phyloP scores from a whole-genome alignment of 176 grass and related monocot species.

The Juncus effusus region DNA sequence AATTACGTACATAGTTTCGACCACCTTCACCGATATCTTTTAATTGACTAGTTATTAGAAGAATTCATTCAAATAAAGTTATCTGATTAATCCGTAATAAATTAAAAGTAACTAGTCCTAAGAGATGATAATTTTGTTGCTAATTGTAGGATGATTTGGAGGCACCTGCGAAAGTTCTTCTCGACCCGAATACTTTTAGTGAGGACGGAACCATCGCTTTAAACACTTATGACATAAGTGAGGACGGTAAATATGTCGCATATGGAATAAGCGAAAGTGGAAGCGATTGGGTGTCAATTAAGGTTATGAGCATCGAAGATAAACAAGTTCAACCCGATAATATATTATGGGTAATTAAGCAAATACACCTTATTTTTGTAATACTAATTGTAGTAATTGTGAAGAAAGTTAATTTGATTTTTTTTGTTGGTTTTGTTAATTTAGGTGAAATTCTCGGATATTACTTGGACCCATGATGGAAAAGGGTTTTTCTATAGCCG shows the following conservation, averaged over 20 bases:
- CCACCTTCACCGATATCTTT: too few relatives aligned
- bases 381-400: slow-evolving; percentile 17
- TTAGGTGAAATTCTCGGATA: slow-evolving; percentile 87
- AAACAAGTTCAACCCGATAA: slow-evolving; percentile 54
- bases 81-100: too few relatives aligned
- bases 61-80: too few relatives aligned
- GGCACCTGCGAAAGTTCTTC: slow-evolving; percentile 49
- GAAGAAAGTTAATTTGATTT: slow-evolving; percentile 17
- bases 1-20: too few relatives aligned
- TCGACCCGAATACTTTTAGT: slow-evolving; percentile 87
- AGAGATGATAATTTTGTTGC: too few relatives aligned
- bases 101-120: too few relatives aligned
- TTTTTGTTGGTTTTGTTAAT: slow-evolving; percentile 5
- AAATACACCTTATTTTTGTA: slow-evolving; percentile 13
- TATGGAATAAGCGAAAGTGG: slow-evolving; percentile 82
- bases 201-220: slow-evolving; percentile 82
- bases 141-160: slow-evolving; percentile 64
- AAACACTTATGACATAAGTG: slow-evolving; percentile 48
- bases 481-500: slow-evolving; percentile 96
- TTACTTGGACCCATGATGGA: slow-evolving; percentile 82
- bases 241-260: slow-evolving; percentile 89
- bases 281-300: slow-evolving; percentile 83
- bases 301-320: slow-evolving; percentile 59
- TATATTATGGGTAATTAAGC: slow-evolving; percentile 70
- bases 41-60: too few relatives aligned